Base-by-base conservation (phyloP, 345 rosid genomes). In the Citrus trifoliata region DNA sequence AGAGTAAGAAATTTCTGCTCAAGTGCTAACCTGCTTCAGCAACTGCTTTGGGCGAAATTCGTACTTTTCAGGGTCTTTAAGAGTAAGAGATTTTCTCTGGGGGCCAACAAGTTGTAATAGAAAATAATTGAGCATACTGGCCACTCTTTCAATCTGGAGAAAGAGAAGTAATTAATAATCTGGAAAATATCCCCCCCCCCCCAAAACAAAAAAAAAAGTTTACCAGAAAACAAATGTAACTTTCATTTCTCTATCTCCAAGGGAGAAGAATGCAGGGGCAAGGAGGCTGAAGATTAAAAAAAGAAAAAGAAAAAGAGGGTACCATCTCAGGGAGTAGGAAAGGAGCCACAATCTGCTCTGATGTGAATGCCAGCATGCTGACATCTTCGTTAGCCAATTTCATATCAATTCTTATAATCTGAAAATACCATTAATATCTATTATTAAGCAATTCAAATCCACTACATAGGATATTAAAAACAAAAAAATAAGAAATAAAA, bases 251-350 rank as follows among this genome's bases (percentile, higher is more conserved):
- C 25, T 48, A 32, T 21, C 30, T 25, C 40, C 27, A 27, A 71
- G 33, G 27, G 35, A 56, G 25, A 25, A 61, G 33, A 72, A 79
- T 22, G 56, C 70, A 71, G 3, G 59, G 37, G 66, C 69, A 56
- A 19, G 16, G 21, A 67, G 37, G 75, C 30, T 67, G 19, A 79
- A 25, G 9, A 10, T 42, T 42, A 8, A 7, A 38, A 2, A 10
- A 9, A 0, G 0, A 2, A 40, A 10, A 40, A 10, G 2, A 16
- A 42, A 35, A 40, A 51, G 7, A 35, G 37, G 37, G 74, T 87
- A 97, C 99, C 99, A 97, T 97, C 92, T 97, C 99, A 82, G 98
- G 98, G 70, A 97, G 99, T 56, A 97, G 89, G 86, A 97, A 97
- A 76, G 99, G 99, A 60, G 88, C 92, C 32, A 94, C 90, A 72